Evolutionary conservation across 2,329 filamentous ascomycete species (phyloP).

Genomic region (Venturia carpophila): DNA sequence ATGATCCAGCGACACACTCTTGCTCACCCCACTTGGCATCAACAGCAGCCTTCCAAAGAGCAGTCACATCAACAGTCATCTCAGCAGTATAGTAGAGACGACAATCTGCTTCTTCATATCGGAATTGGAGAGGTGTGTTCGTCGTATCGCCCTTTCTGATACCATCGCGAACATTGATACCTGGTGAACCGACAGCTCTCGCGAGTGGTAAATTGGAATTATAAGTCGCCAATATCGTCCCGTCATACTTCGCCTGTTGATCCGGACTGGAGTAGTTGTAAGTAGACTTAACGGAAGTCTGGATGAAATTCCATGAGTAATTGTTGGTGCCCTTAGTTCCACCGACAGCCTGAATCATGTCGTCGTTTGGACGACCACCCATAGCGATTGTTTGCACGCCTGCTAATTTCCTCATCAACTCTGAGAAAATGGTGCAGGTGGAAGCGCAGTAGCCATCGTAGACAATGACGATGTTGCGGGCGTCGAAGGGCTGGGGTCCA

Average conservation of each 20-base stretch:
- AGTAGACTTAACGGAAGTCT: constrained; percentile 22
- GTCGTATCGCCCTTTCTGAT: constrained; percentile 27
- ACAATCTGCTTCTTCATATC: constrained; percentile 34
- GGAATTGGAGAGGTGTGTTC: constrained; percentile 32
- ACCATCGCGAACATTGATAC: constrained; percentile 32
- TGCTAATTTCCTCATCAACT: constrained; percentile 46
- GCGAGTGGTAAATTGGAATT: constrained; percentile 25
- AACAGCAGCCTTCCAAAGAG: constrained; percentile 33
- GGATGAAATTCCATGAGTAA: constrained; percentile 25
- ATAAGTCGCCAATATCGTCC: constrained; percentile 27
- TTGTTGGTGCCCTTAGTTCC: constrained; percentile 45
- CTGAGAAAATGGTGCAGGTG: constrained; percentile 50
- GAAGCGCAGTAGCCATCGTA: constrained; percentile 53
- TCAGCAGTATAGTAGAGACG: constrained; percentile 35
- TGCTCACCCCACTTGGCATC: constrained; percentile 30
- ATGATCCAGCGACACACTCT: constrained; percentile 26
- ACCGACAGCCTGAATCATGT: constrained; percentile 47
- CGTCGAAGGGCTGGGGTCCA: constrained; percentile 42
- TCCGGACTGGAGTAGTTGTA: constrained; percentile 6
- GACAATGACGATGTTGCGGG: constrained; percentile 46
- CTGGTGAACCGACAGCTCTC: constrained; percentile 23
- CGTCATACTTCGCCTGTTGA: constrained; percentile 24
- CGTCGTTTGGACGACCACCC: constrained; percentile 41
- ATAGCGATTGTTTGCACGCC: constrained; percentile 48
- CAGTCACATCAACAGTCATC: constrained; percentile 34